Evolutionary conservation across 345 rosid genomes (phyloP), one percentile per base, ranked within the genome.

Genomic region (Dovyalis caffra): DNA sequence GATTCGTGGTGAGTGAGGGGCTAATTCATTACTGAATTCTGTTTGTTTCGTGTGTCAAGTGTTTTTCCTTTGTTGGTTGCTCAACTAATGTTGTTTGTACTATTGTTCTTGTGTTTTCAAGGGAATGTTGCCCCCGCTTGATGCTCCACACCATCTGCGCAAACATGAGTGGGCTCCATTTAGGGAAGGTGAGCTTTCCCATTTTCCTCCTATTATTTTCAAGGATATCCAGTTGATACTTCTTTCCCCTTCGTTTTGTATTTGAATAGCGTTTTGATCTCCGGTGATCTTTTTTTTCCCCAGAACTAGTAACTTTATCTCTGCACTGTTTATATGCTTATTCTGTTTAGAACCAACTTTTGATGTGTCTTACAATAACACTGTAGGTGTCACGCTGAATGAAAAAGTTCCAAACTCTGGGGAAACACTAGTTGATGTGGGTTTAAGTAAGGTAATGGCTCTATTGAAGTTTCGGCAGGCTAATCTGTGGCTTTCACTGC

Each of bases 91-190:
- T 21, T 38, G 28, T 32, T 40, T 38, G 21, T 67, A 10, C n/a
- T 71, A 6, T 56, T 75, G 3, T 25, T 4, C 63, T 72, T 26
- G 9, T 10, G 11, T 61, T 75, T 66, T 34, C 25, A 25, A 93
- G 98, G 99, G 98, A 66, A 80, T 95, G 90, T 81, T 95, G 84
- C 98, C 98, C 10, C 98, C 98, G 14, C 91, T 95, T 81, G 98
- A 95, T 87, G 98, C 99, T 74, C 99, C 98, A 5, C 98, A 93
- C 75, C 97, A 95, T 87, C 60, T 95, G 75, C 97, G 98, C 72
- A 93, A 90, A 87, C 99, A 95, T 70, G 98, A 93, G 71, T 95
- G 99, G 98, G 92, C 87, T 70, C 81, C 87, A 31, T 95, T 80
- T 71, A 87, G 98, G 32, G 98, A 95, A 91, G 99, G 99, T 89